These are phyloP conservation scores for Fusarium xyrophilum DNA, from an alignment of 2,329 filamentous ascomycete genomes.

Conservation along the genomic window DNA sequence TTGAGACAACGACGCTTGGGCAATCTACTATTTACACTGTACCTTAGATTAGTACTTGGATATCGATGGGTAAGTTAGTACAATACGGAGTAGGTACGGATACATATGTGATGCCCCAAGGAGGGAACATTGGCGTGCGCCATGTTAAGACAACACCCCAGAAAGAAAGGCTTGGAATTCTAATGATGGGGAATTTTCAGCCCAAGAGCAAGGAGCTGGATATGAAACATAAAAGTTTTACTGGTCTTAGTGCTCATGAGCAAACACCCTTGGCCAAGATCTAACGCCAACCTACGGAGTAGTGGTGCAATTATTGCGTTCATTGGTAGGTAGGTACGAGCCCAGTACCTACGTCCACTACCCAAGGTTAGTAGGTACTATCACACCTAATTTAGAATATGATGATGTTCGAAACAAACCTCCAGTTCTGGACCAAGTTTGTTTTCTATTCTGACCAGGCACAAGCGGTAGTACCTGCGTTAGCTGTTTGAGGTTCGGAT, in stretches of 20 bases:
- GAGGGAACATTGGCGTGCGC: conserved; percentile 5
- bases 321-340: background rate
- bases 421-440: conserved; percentile 7
- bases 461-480: conserved; percentile 15
- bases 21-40: background rate
- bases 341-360: background rate
- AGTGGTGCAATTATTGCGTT: background rate
- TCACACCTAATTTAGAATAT: background rate
- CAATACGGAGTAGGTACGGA: background rate
- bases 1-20: conserved; percentile 3
- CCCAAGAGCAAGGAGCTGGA: background rate
- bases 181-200: background rate
- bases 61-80: background rate
- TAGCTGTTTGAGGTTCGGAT: conserved; percentile 28
- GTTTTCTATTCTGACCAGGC: conserved; percentile 4
- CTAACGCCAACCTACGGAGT: background rate
- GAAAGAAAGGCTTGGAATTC: conserved; percentile 13
- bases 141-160: background rate
- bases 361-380: too few species aligned
- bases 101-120: background rate
- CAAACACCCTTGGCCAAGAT: background rate
- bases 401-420: conserved; percentile 22
- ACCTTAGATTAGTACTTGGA: background rate
- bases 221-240: background rate
- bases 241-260: background rate